These are phyloP conservation scores for Phialemoniopsis sp. DNA, from an alignment of 2,329 filamentous ascomycete genomes.

Conservation along the genomic window DNA sequence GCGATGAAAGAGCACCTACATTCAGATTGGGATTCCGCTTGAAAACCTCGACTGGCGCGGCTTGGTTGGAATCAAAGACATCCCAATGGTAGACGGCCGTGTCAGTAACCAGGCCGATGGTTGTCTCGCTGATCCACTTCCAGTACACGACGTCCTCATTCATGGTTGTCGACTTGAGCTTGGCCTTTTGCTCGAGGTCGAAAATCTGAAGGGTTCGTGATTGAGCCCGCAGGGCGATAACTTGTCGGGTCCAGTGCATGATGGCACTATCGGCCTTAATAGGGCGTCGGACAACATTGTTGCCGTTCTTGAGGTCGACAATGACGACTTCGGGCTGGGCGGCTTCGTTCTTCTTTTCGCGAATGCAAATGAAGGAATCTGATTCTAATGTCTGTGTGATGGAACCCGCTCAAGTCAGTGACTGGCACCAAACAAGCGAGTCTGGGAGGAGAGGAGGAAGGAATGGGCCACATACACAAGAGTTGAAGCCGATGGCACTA, in stretches of 20 bases:
- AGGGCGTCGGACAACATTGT: slow-evolving; percentile 88
- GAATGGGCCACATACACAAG: slow-evolving; percentile 62
- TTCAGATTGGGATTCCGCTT: slow-evolving; percentile 88
- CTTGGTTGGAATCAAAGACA: slow-evolving; percentile 79
- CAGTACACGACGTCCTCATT: slow-evolving; percentile 97
- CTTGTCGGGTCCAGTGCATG: slow-evolving; percentile 96
- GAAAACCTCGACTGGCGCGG: slow-evolving; percentile 83
- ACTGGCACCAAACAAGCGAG: slow-evolving; percentile 9
- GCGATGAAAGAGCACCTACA: slow-evolving; percentile 45
- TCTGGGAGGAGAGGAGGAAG: slow-evolving; percentile 8
- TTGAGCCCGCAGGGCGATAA: slow-evolving; percentile 95
- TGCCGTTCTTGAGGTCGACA: slow-evolving; percentile 94
- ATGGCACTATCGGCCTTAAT: slow-evolving; percentile 99
- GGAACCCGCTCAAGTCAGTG: slow-evolving; percentile 6
- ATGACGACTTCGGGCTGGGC: slow-evolving; percentile 93
- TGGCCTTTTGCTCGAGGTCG: slow-evolving; percentile 86
- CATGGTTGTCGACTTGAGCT: slow-evolving; percentile 95
- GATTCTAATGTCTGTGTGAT: slow-evolving; percentile 84
- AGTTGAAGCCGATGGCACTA: slow-evolving; percentile 73
- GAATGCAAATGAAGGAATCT: slow-evolving; percentile 92
- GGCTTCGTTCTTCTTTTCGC: slow-evolving; percentile 84
- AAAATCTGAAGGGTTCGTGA: slow-evolving; percentile 96
- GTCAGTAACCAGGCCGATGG: slow-evolving; percentile 86
- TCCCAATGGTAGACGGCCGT: slow-evolving; percentile 96
- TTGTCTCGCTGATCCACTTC: slow-evolving; percentile 96